Evolutionary conservation across 495 filamentous ascomycete genomes (phyloP).

Genomic region (Pyronema domesticum): DNA sequence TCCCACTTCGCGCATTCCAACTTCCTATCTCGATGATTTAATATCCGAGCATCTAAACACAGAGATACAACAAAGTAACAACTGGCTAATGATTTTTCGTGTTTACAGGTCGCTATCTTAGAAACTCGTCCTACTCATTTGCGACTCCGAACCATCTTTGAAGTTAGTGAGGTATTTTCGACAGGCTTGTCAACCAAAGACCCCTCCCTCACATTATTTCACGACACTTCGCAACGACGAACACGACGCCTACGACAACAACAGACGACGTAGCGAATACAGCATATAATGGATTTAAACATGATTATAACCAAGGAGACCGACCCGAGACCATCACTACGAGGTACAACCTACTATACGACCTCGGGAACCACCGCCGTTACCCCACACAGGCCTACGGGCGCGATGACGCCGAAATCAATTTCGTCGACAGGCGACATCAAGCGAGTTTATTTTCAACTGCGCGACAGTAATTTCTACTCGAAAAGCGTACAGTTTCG

Average conservation of each 20-base stretch:
- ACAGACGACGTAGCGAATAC: no score
- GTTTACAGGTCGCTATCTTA: not conserved
- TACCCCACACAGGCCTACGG: conserved; percentile 15
- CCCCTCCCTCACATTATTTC: not conserved
- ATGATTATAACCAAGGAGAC: no score
- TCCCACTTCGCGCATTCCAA: not conserved
- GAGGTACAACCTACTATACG: conserved; percentile 8
- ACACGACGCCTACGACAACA: no score
- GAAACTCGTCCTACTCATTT: not conserved
- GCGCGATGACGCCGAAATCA: conserved; percentile 27
- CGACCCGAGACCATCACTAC: conserved; percentile 2
- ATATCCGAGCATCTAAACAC: not conserved
- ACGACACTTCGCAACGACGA: no score
- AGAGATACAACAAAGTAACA: not conserved
- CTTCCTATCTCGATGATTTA: not conserved
- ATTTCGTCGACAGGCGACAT: conserved; percentile 37
- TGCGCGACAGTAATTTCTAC: conserved; percentile 28
- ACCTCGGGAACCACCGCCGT: conserved; percentile 7
- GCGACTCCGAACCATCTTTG: not conserved
- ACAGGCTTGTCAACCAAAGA: conserved; percentile 1
- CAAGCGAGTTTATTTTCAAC: conserved; percentile 72
- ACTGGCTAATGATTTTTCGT: not conserved
- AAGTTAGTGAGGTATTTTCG: conserved; percentile 3
- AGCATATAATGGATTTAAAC: no score
- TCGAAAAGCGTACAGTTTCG: conserved; percentile 85